Evolutionary conservation across 2,329 filamentous ascomycete genomes (phyloP), one percentile per base, ranked within the genome.

Genomic region (Tricladium varicosporioides): DNA sequence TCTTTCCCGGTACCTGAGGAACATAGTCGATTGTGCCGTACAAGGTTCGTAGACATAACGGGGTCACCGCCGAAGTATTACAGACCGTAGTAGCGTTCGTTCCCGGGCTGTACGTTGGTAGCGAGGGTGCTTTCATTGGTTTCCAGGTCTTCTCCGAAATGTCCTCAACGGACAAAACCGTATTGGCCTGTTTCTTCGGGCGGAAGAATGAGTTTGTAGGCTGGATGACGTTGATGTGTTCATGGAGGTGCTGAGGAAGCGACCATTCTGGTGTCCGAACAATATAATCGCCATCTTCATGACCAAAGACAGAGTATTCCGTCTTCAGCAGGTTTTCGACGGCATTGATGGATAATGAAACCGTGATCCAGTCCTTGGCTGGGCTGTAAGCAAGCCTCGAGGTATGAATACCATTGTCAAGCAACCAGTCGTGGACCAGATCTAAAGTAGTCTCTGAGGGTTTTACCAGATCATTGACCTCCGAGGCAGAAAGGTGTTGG

Each of bases 151-250:
- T 19, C 19, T 18, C 15, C 53, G 18, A 49, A 18, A 13, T 49
- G 31, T 40, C 36, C 36, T n/a, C 36, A 40, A 40, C 36, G 36
- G 36, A 13, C 18, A 54, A 42, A 14, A 49, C 36, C n/a, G 42
- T 15, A 8, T 32, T 54, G 43, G 45, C 53, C 16, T 54, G 53
- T 5, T 33, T 46, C n/a, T n/a, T 32, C n/a, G 27, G 33, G 42
- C 75, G 74, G 67, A 80, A 79, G 72, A 84, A 85, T 0, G 80
- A 81, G 50, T 77, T 84, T 1, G 81, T 84, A 2, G 82, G 82
- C 68, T 84, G 80, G 22, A 84, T 78, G 11, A 76, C 78, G 61
- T 78, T 75, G 51, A 80, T 70, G 54, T 78, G 75, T 4, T 68
- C 60, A 45, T 74, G 70, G 16, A 79, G 56, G 51, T 74, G 69